Evolutionary conservation across 2,329 filamentous ascomycete species (phyloP).

Genomic region (Microsporum audouinii): DNA sequence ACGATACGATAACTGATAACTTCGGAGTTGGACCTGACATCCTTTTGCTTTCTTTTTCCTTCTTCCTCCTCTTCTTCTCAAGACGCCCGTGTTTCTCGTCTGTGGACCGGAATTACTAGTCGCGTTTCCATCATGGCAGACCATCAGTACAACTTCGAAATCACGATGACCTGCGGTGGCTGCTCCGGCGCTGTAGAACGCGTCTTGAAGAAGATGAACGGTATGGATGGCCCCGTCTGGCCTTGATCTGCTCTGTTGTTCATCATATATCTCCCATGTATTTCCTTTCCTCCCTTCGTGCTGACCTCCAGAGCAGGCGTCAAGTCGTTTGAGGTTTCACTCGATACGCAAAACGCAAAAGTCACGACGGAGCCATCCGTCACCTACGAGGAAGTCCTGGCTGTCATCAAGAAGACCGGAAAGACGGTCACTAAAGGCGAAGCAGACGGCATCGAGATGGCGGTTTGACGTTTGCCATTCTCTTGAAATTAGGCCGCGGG

Average conservation of each 20-base stretch:
- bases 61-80: not conserved
- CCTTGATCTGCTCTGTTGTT: not conserved
- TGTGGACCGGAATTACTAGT: not conserved
- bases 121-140: conserved; percentile 50
- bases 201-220: conserved; percentile 82
- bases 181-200: conserved; percentile 91
- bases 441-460: conserved; percentile 28
- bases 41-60: not conserved
- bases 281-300: not conserved
- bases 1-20: not conserved
- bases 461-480: not conserved
- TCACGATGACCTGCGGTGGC: conserved; percentile 88
- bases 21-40: not conserved
- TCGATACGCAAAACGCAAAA: conserved; percentile 73
- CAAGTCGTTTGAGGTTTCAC: conserved; percentile 74
- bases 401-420: conserved; percentile 88
- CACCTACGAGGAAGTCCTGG: conserved; percentile 67
- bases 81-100: not conserved
- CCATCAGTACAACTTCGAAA: conserved; percentile 90
- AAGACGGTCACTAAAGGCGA: conserved; percentile 68
- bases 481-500: not conserved
- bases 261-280: not conserved
- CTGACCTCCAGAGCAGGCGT: conserved; percentile 48
- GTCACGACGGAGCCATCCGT: conserved; percentile 59
- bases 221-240: conserved; percentile 36